A percentile compares a stretch with the other conserved stretches of the same genome.
Conservation (phyloP, 768 basidiomycete genomes). For the Xerocomus potaroensis region DNA sequence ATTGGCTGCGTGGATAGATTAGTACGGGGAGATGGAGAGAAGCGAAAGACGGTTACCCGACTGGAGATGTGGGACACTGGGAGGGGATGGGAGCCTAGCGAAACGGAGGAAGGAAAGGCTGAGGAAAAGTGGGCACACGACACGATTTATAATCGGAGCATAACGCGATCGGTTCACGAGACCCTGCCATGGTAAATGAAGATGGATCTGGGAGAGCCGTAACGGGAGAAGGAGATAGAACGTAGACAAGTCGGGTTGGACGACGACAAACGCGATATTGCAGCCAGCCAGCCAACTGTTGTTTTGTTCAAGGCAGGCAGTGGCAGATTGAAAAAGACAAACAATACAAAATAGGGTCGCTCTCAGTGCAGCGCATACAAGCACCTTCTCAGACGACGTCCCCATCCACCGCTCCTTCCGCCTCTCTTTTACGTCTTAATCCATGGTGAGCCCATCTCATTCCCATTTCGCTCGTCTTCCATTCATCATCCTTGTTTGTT, state of each 20-base stretch:
- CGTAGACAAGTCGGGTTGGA: background rate
- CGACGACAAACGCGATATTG: constrained; percentile 4
- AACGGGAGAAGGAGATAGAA: constrained; percentile 12
- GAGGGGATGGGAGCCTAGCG: constrained; percentile 1
- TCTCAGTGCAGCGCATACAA: constrained; percentile 14
- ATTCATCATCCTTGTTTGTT: constrained; percentile 1
- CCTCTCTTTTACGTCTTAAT: constrained; percentile 25
- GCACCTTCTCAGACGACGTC: constrained; percentile 2
- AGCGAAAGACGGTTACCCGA: background rate
- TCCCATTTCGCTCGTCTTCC: constrained; percentile 2
- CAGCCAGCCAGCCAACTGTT: too few species aligned
- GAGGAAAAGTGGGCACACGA: constrained; percentile 21
- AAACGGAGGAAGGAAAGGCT: background rate
- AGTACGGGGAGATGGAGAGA: background rate
- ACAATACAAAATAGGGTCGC: constrained; percentile 31
- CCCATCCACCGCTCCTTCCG: constrained; percentile 6
- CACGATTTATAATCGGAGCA: constrained; percentile 19
- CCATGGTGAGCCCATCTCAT: constrained; percentile 25
- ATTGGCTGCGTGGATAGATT: background rate
- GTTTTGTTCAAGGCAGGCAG: too few species aligned
- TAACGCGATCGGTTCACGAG: constrained; percentile 4
- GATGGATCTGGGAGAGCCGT: constrained; percentile 1
- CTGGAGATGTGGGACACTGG: background rate
- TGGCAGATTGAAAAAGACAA: constrained; percentile 22
- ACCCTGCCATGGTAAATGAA: constrained; percentile 13